Evolutionary conservation across 371 early-diverging fungal species (phyloP).

Genomic region (Mucor velutinosus): DNA sequence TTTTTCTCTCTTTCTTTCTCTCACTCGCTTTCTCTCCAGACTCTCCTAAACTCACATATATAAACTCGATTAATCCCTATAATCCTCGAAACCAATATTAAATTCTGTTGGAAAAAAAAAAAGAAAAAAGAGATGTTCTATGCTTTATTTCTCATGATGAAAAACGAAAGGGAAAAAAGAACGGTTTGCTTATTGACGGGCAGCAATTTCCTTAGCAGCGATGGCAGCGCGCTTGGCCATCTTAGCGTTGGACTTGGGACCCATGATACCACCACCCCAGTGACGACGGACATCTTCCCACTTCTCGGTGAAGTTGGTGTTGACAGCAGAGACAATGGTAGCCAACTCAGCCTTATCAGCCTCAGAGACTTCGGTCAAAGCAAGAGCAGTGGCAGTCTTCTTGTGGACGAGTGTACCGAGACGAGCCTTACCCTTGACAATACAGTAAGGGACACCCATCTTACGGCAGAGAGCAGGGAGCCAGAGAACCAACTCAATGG

Average conservation of each 20-base stretch:
- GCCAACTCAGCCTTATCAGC: conserved; percentile 96
- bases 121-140: neutral
- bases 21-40: neutral
- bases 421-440: conserved; percentile 97
- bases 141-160: neutral
- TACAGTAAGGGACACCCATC: conserved; percentile 99
- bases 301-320: conserved; percentile 94
- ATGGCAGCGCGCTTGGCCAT: conserved; percentile 78
- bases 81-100: neutral
- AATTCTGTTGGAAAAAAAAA: neutral
- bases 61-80: neutral
- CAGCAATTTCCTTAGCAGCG: conserved; percentile 68
- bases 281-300: conserved; percentile 85
- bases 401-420: conserved; percentile 99
- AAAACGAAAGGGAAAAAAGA: neutral
- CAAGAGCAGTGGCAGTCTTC: conserved; percentile 98
- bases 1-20: neutral
- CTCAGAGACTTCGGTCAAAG: conserved; percentile 91
- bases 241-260: conserved; percentile 86
- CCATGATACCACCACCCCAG: conserved; percentile 99
- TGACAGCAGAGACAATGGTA: conserved; percentile 87
- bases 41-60: neutral
- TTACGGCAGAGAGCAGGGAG: conserved; percentile 99
- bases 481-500: conserved; percentile 98
- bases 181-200: conserved; percentile 46